Evolutionary conservation across 108 stramenopile genomes (phyloP), one percentile per base, ranked within the genome.

Genomic region (Skeletonema potamos): DNA sequence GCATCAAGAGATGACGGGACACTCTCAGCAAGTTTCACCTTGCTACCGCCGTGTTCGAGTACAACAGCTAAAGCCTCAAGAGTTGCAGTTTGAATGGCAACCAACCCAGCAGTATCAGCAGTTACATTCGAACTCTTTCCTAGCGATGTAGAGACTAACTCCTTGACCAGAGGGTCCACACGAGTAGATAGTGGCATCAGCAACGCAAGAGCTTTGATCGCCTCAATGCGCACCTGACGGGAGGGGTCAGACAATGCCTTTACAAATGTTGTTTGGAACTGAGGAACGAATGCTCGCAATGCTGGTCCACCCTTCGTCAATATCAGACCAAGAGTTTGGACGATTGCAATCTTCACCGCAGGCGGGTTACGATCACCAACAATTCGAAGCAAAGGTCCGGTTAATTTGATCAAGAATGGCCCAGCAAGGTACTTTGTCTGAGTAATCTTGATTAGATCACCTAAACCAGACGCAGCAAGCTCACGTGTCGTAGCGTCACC

Each of bases 221-320:
- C 97, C 56, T 87, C 91, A 7, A 85, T 57, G 34, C 97, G 87
- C n/a, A 96, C 96, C 62, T 86, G 84, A n/a, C 93, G 87, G 6
- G 86, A 89, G 13, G 92, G 91, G 81, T 98, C 98, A 30, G 93
- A 90, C 7, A 99, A 85, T n/a, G 97, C 92, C 76, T 99, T 99
- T 20, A 98, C 92, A 68, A 99, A 98, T 6, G 99, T 99, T 12
- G 99, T 99, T 66, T 99, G 99, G 46, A 99, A 97, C 73, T 99
- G 99, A 11, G 99, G 99, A 22, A 97, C 97, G 62, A 99, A 98
- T 6, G 98, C 97, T 72, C 96, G 90, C 20, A 99, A 81, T 24
- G 92, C 88, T 6, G 89, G 83, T 39, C 97, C 97, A 29, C 96
- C 99, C 66, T 96, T 97, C 37, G 84, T 84, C 33, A 98, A 77